These are phyloP conservation scores for Discostella pseudostelligera DNA, from an alignment of 108 stramenopile species.

Conservation along the genomic window DNA sequence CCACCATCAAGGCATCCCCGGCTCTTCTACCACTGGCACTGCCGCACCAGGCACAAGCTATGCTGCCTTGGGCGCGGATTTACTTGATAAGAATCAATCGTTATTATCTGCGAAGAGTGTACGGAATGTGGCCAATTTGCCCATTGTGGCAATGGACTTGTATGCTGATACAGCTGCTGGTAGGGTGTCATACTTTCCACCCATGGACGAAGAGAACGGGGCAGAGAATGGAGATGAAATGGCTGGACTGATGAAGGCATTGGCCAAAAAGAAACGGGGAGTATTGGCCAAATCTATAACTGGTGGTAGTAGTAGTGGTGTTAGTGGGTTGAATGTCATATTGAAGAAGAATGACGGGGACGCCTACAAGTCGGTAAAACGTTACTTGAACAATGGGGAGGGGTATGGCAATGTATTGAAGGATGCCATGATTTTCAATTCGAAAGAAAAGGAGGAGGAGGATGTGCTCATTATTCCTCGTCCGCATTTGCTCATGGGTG, in stretches of 20 bases:
- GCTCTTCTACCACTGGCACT: constrained; percentile 22
- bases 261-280: constrained; percentile 18
- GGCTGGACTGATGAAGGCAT: constrained; percentile 20
- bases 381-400: constrained; percentile 62
- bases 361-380: constrained; percentile 75
- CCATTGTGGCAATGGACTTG: constrained; percentile 78
- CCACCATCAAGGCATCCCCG: constrained; percentile 25
- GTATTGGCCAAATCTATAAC: constrained; percentile 14
- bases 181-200: constrained; percentile 65
- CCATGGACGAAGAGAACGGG: constrained; percentile 43
- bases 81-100: constrained; percentile 69
- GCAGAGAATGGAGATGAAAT: constrained; percentile 26
- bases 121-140: constrained; percentile 51
- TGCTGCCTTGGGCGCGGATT: constrained; percentile 69
- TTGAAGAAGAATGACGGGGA: constrained; percentile 48
- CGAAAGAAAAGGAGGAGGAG: constrained; percentile 6
- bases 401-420: constrained; percentile 48
- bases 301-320: constrained; percentile 18
- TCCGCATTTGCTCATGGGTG: constrained; percentile 70
- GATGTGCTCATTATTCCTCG: constrained; percentile 41
- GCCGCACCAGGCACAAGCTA: constrained; percentile 38
- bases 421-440: constrained; percentile 40
- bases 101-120: constrained; percentile 54
- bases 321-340: too few species aligned
- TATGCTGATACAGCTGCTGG: constrained; percentile 45